Conservation (phyloP, 306 rosid genomes). For the Citrullus colocynthis region DNA sequence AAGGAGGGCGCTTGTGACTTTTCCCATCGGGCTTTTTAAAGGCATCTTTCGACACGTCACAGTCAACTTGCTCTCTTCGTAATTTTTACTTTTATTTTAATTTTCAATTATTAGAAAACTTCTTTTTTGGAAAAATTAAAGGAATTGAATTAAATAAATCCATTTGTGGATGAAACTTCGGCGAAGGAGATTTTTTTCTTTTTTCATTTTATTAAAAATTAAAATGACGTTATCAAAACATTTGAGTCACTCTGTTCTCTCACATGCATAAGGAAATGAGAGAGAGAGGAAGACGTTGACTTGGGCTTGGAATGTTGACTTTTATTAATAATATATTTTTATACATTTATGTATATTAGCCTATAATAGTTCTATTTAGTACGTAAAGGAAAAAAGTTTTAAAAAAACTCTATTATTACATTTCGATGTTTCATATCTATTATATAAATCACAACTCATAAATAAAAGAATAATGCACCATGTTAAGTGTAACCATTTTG, state of each 20-base stretch:
- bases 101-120: background rate
- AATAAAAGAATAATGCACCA: no score
- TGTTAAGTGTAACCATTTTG: no score
- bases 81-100: background rate
- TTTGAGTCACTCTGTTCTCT: background rate
- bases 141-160: background rate
- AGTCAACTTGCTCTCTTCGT: background rate
- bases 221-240: no score
- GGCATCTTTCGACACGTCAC: background rate
- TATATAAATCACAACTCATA: no score
- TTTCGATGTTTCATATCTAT: no score
- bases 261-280: background rate
- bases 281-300: background rate
- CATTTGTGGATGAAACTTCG: background rate
- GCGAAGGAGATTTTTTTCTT: background rate
- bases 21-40: background rate
- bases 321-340: no score
- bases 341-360: no score
- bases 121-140: background rate
- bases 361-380: no score
- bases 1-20: background rate
- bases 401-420: no score
- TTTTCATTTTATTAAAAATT: background rate
- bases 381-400: no score
- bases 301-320: background rate